Base-by-base conservation (phyloP, 768 basidiomycete species). In the Suillus sp. region DNA sequence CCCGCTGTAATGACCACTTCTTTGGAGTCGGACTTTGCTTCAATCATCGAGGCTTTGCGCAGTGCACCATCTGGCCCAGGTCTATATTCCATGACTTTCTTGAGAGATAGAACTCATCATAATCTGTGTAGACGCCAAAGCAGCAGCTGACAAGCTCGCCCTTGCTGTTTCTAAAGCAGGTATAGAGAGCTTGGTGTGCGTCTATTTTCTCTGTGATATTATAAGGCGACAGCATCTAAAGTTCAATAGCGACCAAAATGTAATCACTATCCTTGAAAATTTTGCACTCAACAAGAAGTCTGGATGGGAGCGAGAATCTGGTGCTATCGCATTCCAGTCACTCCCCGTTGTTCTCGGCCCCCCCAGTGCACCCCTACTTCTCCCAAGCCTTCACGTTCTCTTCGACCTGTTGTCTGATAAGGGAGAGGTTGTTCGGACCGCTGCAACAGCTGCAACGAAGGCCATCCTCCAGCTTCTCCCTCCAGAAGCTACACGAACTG, bases 331-430 rank as follows among this genome's bases (percentile, higher is more conserved):
- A 9, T 90, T 91, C 72, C 88, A 90, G 64, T 91, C 92, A 9
- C 75, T 96, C 27, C 84, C 90, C 56, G 80, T 77, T 50, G 80
- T 87, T 60, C 81, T 94, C 30, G 95, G 95, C 35, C 77, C 87
- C 25, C 77, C 91, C 6, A 78, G 81, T 61, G 92, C 86, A 43
- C 93, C 94, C 20, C 76, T 92, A 59, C 80, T 97, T 40, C 80
- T 97, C 16, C 82, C 91, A 2, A 89, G 89, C 48, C 86, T 98
- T 60, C 84, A 92, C 20, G 70, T 87, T 45, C 75, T 98, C 59
- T 90, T 90, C 75, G 92, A 95, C 60, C 82, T 95, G 43, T 89
- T 91, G 77, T 90, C 92, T 83, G 96, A 99, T 74, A 96, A 96
- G 75, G 95, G 94, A 65, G 94, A 95, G 60, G 91, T 95, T 34